These are phyloP conservation scores for Ganoderma sp. DNA, from an alignment of 1,284 basidiomycete genomes.

Conservation along the genomic window DNA sequence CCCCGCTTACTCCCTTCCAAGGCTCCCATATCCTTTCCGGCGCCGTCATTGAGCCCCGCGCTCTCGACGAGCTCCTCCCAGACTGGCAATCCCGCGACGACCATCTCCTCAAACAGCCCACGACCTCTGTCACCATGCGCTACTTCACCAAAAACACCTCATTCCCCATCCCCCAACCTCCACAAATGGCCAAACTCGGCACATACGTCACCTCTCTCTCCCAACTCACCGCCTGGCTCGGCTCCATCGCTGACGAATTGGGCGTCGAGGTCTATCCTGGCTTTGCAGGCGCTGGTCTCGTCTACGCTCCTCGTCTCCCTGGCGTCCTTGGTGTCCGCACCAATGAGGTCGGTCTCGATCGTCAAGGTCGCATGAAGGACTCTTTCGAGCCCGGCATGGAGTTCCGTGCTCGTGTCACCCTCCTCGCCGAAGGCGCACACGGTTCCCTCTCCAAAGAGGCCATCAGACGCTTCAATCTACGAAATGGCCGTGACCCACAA, in stretches of 20 bases:
- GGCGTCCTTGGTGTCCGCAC: slow-evolving; percentile 87
- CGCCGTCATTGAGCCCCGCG: slow-evolving; percentile 92
- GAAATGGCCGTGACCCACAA: slow-evolving; percentile 85
- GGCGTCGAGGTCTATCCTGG: slow-evolving; percentile 98
- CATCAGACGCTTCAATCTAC: slow-evolving; percentile 79
- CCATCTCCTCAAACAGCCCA: slow-evolving; percentile 80
- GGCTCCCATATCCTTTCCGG: slow-evolving; percentile 97
- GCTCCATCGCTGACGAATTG: slow-evolving; percentile 85
- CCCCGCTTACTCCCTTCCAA: slow-evolving; percentile 41
- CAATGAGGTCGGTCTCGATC: slow-evolving; percentile 94
- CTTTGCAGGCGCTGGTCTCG: slow-evolving; percentile 87
- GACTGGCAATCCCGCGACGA: slow-evolving; percentile 72
- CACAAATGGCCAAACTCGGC: slow-evolving; percentile 94
- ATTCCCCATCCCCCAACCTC: slow-evolving; percentile 93
- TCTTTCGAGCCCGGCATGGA: slow-evolving; percentile 97
- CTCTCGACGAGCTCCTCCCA: slow-evolving; percentile 91
- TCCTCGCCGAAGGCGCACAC: slow-evolving; percentile 97
- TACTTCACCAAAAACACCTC: slow-evolving; percentile 79
- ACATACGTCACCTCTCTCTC: slow-evolving; percentile 96
- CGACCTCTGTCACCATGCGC: slow-evolving; percentile 85
- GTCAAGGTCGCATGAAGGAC: slow-evolving; percentile 80
- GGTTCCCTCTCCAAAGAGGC: slow-evolving; percentile 89
- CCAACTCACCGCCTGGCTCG: slow-evolving; percentile 90
- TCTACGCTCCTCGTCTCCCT: slow-evolving; percentile 74
- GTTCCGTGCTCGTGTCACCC: slow-evolving; percentile 91